Evolutionary conservation across 2,329 filamentous ascomycete genomes (phyloP).

Genomic region (Colletotrichum sp.): DNA sequence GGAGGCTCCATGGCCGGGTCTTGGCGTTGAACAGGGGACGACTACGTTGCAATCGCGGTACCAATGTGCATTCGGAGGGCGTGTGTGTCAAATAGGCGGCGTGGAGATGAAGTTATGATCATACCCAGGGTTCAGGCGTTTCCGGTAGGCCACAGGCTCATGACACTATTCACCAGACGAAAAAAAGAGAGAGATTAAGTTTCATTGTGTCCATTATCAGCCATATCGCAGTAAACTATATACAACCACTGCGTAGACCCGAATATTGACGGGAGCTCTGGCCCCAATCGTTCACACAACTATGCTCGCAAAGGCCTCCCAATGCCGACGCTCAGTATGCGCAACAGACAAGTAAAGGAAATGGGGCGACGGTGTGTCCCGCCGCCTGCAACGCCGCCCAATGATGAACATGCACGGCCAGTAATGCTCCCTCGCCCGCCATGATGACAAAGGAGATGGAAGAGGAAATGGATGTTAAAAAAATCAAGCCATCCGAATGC

Average conservation of each 20-base stretch:
- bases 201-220: neutral
- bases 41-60: neutral
- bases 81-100: neutral
- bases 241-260: neutral
- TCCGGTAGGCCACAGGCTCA: neutral
- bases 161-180: neutral
- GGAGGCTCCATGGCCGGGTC: neutral
- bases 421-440: neutral
- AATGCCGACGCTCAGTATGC: neutral
- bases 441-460: neutral
- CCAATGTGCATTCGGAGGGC: neutral
- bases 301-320: neutral
- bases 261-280: neutral
- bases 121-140: slow-evolving; percentile 1
- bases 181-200: neutral
- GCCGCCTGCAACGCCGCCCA: slow-evolving; percentile 12
- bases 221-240: neutral
- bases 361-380: neutral
- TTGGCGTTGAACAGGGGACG: neutral
- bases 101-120: neutral
- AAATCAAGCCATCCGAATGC: neutral
- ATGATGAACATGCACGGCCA: slow-evolving; percentile 10
- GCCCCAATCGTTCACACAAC: neutral
- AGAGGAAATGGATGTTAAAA: neutral
- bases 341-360: neutral